Evolutionary conservation across 1,284 basidiomycete genomes (phyloP), one percentile per base, ranked within the genome.

Genomic region (Thecaphora thlaspeos): DNA sequence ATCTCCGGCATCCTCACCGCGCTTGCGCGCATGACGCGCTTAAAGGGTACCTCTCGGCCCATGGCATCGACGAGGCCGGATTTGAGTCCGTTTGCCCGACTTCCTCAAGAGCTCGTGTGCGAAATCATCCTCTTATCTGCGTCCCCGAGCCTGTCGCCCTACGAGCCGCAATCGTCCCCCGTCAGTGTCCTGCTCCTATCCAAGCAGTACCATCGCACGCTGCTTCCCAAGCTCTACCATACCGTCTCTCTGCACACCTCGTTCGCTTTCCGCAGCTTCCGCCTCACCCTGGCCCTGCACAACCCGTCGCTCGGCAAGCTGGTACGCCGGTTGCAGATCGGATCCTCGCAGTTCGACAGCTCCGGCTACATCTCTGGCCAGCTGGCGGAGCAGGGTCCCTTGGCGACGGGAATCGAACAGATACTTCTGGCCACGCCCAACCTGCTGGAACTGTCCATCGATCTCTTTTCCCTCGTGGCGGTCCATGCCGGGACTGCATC

Each of bases 341-440:
- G 62, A 2, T 49, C 45, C 10, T 54, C 56, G 8, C 54, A 57
- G 17, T 72, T 70, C 47, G 70, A 73, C 39, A 26, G 26, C 1
- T 48, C 55, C 0, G 70, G 70, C 8, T 73, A 71, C 51, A 54
- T 70, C 10, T 62, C 70, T 14, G 54, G 53, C 1, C 54, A 58
- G 12, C 44, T 73, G 0, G 64, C 70, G 12, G 61, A 61, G 12
- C 55, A 61, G 23, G 48, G 30, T n/a, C 56, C 53, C 5, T 36
- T 73, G 9, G 46, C 60, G 2, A 50, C 60, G 1, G 68, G 68
- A 4, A 56, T 73, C 21, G 68, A 73, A 38, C 68, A 70, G 51
- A 66, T 73, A 56, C 46, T 73, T 2, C 49, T 73, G 2, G 58
- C 62, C 7, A 50, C 42, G 12, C 61, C 68, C 5, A 15, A 60